These are phyloP conservation scores for Colletotrichum viniferum DNA, from an alignment of 2,329 filamentous ascomycete genomes.

Conservation along the genomic window DNA sequence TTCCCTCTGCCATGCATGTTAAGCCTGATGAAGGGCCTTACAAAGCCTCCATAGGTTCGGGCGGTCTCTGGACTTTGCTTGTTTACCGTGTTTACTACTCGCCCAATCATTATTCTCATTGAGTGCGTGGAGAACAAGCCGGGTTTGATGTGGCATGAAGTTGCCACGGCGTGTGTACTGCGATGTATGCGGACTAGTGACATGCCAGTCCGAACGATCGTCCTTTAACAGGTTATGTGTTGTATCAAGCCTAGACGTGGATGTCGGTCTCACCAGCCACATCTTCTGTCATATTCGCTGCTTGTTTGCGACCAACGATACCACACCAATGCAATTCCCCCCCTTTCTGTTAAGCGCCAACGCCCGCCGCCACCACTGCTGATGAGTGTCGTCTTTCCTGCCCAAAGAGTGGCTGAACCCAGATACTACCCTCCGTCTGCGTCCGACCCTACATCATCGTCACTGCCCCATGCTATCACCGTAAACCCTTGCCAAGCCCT, in stretches of 20 bases:
- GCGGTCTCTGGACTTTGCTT: neutral
- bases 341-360: neutral
- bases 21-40: too few relatives aligned
- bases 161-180: neutral
- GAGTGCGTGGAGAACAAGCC: too few relatives aligned
- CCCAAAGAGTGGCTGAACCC: neutral
- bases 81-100: too few relatives aligned
- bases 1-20: neutral
- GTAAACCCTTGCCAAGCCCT: neutral
- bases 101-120: too few relatives aligned
- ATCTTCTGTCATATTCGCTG: neutral
- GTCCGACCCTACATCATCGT: neutral
- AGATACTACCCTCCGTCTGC: neutral
- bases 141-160: neutral
- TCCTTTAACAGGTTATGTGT: neutral
- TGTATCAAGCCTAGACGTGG: neutral
- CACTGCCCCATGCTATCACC: neutral
- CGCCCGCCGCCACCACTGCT: neutral
- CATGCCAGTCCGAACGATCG: neutral
- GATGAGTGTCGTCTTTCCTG: neutral
- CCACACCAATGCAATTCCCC: neutral
- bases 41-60: neutral
- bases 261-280: neutral
- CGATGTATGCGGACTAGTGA: neutral
- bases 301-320: neutral